Evolutionary conservation across 805 yeast genomes (phyloP), one percentile per base, ranked within the genome.

Genomic region (Candida insectorum): DNA sequence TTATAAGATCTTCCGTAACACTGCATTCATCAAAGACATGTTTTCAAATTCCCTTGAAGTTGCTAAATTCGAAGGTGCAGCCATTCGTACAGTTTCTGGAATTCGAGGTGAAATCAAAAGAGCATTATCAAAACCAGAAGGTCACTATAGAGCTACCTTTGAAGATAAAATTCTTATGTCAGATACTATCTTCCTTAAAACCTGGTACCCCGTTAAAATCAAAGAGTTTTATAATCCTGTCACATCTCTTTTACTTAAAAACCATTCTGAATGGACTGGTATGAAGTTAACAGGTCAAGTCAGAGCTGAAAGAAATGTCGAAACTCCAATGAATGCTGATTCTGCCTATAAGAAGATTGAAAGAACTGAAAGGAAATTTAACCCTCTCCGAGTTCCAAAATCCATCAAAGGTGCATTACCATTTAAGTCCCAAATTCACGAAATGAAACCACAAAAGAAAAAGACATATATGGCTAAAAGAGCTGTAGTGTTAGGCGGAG

Each of bases 11-110:
- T 91, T 82, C 77, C 81, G 87, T 54, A 93, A 93, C 62, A 93
- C 98, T 4, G 98, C 98, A 1, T 93, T 94, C 57, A 82, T 93
- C 53, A 91, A 87, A 62, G 97, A 91, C 52, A 93, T 93, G 99
- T 93, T 93, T 58, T 71, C 83, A 17, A 81, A 93, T 39, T 75
- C 95, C 0, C 70, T 93, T 61, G 99, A 93, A 63, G 96, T 91
- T 37, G 97, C 97, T 24, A 85, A 88, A 56, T 93, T 93, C 54
- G 98, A 93, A 65, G 99, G 99, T 38, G 98, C 98, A 0, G 81
- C 88, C 28, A 88, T 93, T 54, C 84, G 88, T 59, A 94, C 98
- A 0, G 98, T 93, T 4, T 85, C 96, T 6, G 98, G 99, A 40
- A 87, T 93, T 38, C 72, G 98, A 47, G 99, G 99, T 60, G 97